Percentiles rank a stretch among this genome's conserved stretches.
phyloP scores from a whole-genome alignment of 2,329 filamentous ascomycete genomes.

The Pseudocercospora ulei region DNA sequence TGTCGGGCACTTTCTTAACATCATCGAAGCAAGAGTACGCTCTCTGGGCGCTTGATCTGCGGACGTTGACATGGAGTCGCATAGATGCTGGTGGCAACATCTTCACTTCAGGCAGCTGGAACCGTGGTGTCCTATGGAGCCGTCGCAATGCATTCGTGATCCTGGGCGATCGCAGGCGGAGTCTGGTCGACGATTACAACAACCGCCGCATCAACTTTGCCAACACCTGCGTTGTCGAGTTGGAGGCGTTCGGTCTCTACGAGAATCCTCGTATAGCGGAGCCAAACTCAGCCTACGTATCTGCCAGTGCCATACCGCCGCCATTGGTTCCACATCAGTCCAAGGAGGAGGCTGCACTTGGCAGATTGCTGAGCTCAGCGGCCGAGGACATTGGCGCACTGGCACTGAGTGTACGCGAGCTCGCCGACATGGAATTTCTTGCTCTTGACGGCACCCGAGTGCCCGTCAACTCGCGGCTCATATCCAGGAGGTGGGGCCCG shows the following conservation, averaged over 20 bases:
- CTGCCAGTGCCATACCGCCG: conserved; percentile 58
- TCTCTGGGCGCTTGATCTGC: conserved; percentile 84
- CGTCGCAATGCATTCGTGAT: conserved; percentile 92
- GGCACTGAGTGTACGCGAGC: conserved; percentile 67
- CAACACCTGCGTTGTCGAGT: conserved; percentile 90
- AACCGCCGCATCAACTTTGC: conserved; percentile 95
- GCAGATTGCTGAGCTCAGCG: conserved; percentile 62
- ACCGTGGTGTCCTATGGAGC: conserved; percentile 86
- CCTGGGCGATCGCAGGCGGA: conserved; percentile 83
- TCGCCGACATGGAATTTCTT: conserved; percentile 93
- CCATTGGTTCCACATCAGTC: conserved; percentile 12
- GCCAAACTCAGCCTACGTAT: conserved; percentile 74
- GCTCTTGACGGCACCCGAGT: conserved; percentile 85
- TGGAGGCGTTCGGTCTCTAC: conserved; percentile 94
- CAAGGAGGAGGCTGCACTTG: conserved; percentile 54
- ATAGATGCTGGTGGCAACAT: conserved; percentile 92
- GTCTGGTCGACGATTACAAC: conserved; percentile 94
- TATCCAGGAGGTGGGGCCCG: conserved; percentile 82
- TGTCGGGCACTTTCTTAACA: conserved; percentile 92
- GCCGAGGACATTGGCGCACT: conserved; percentile 79
- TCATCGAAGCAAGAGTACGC: conserved; percentile 98
- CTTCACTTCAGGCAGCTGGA: conserved; percentile 97
- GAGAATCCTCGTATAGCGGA: conserved; percentile 77
- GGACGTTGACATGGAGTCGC: conserved; percentile 81
- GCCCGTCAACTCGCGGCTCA: conserved; percentile 81